phyloP scores from a whole-genome alignment of 179 eudicot species.

The Beta lomatogona region DNA sequence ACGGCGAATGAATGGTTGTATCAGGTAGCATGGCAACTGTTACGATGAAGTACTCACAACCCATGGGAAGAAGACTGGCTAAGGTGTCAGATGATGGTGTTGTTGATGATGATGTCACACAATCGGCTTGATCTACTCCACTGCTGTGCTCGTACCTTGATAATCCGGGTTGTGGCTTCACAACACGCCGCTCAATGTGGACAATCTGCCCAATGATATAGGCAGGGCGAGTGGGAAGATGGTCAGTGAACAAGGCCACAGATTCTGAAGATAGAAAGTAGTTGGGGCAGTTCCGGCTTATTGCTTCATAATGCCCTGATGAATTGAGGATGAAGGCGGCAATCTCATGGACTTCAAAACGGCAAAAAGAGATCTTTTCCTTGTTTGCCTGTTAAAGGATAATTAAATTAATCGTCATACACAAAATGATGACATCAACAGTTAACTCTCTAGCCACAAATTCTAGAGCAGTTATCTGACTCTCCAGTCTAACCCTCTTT shows the following conservation, averaged over 20 bases:
- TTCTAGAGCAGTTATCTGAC: background rate
- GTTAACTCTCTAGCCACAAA: background rate
- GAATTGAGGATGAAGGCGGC: conserved; percentile 89
- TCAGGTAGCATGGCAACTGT: conserved; percentile 97
- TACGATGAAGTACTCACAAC: conserved; percentile 92
- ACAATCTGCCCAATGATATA: conserved; percentile 91
- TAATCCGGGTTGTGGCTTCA: conserved; percentile 41
- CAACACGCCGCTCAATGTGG: conserved; percentile 78
- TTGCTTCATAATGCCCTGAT: conserved; percentile 86
- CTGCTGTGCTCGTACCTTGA: conserved; percentile 30
- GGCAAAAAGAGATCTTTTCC: conserved; percentile 88
- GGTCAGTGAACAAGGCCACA: conserved; percentile 82
- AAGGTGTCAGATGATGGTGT: conserved; percentile 35
- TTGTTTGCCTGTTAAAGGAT: conserved; percentile 67
- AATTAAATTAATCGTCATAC: background rate
- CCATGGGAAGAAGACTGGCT: conserved; percentile 60
- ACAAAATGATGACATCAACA: background rate
- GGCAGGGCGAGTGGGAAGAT: conserved; percentile 67
- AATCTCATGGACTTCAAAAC: conserved; percentile 84
- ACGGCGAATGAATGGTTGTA: conserved; percentile 59
- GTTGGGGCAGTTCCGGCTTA: conserved; percentile 75
- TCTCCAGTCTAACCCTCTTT: background rate
- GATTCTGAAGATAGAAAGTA: conserved; percentile 91
- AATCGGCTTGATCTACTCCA: conserved; percentile 34
- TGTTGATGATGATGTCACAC: conserved; percentile 24